phyloP scores from a whole-genome alignment of 257 asterid genomes.

The Orobanche coerulescens region DNA sequence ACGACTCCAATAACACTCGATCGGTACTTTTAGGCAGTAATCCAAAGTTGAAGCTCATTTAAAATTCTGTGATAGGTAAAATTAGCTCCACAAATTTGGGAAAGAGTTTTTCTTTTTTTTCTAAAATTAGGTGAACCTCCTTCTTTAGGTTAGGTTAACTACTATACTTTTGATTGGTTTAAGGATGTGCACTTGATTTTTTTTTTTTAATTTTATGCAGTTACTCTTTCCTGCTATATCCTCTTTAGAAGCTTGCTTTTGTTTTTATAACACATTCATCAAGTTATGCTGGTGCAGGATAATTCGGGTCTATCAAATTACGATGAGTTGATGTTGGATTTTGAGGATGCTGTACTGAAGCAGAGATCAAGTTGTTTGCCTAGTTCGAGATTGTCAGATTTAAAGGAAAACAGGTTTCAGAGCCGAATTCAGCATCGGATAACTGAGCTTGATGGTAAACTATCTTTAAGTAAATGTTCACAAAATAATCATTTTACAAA shows the following conservation, averaged over 20 bases:
- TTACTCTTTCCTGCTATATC: constrained; percentile 12
- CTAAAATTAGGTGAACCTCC: neutral
- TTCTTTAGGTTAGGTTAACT: constrained; percentile 2
- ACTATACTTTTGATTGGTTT: neutral
- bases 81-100: neutral
- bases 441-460: constrained; percentile 79
- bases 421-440: constrained; percentile 68
- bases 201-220: neutral
- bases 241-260: constrained; percentile 10
- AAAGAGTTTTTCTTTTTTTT: too few relatives aligned
- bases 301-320: constrained; percentile 44
- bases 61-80: neutral
- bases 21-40: neutral
- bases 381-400: constrained; percentile 51
- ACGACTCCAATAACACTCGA: neutral
- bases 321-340: constrained; percentile 77
- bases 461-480: constrained; percentile 8
- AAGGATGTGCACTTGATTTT: too few relatives aligned
- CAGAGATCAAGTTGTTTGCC: constrained; percentile 59
- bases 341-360: constrained; percentile 66
- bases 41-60: neutral
- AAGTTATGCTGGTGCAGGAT: constrained; percentile 40
- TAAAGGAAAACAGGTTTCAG: constrained; percentile 54
- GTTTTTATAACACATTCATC: neutral
- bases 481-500: neutral